Conservation (phyloP, 192 early-diverging fungal genomes). For the Entomortierella beljakovae region DNA sequence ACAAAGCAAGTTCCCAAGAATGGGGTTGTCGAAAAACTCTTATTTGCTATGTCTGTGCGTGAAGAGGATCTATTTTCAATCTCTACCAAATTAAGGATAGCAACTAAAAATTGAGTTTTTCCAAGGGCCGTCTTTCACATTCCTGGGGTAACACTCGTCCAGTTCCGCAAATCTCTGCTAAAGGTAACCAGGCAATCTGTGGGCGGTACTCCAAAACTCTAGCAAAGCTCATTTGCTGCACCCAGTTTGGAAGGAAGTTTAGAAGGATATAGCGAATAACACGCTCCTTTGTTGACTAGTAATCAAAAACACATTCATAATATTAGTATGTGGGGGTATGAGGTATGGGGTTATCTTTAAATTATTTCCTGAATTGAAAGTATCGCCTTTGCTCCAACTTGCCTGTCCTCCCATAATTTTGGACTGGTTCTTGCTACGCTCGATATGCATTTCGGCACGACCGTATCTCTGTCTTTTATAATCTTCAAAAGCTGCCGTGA, state of each 20-base stretch:
- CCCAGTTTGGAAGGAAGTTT: not conserved
- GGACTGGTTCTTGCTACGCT: slow-evolving; percentile 8
- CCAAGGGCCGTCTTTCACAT: not conserved
- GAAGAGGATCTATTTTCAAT: too few relatives aligned
- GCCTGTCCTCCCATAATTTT: slow-evolving; percentile 23
- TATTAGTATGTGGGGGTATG: not conserved
- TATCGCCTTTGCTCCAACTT: not conserved
- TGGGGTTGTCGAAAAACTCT: too few relatives aligned
- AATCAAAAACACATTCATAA: not conserved
- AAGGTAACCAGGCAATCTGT: slow-evolving; percentile 9
- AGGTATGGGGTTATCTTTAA: not conserved
- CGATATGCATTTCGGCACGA: slow-evolving; percentile 7
- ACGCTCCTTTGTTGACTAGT: not conserved
- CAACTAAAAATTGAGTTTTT: too few relatives aligned
- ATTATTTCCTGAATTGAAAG: not conserved
- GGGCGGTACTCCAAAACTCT: not conserved
- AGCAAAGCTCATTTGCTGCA: not conserved
- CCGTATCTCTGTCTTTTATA: slow-evolving; percentile 17
- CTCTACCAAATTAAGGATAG: too few relatives aligned
- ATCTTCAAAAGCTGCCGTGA: slow-evolving; percentile 16
- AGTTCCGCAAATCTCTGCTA: not conserved
- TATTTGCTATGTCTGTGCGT: too few relatives aligned
- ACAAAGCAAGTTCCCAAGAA: too few relatives aligned
- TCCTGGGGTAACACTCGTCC: not conserved
- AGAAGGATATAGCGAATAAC: not conserved